phyloP scores from a whole-genome alignment of 352 stramenopile species.

The Phytophthora tubulina region DNA sequence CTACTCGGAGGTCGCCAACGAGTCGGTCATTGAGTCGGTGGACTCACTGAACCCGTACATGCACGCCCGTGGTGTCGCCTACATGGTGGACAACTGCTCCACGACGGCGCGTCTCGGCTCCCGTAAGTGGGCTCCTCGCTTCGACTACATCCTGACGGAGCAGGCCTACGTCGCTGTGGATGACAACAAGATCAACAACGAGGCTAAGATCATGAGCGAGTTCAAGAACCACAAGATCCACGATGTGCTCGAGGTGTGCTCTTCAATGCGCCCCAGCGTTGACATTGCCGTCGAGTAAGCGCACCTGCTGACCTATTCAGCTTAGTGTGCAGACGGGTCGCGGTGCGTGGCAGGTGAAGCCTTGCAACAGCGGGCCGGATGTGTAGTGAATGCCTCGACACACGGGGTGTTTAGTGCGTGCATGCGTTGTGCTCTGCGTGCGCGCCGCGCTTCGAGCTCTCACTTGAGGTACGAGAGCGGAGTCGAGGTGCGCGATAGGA shows the following conservation, averaged over 20 bases:
- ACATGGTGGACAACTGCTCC: conserved; percentile 99
- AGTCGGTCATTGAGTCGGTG: conserved; percentile 98
- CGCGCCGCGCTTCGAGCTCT: conserved; percentile 11
- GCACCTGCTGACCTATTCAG: conserved; percentile 1
- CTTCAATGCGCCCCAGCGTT: conserved; percentile 95
- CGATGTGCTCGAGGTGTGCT: conserved; percentile 95
- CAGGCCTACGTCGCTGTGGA: conserved; percentile 96
- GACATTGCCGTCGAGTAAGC: conserved; percentile 93
- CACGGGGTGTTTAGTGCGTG: conserved; percentile 14
- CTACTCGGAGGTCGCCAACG: conserved; percentile 99
- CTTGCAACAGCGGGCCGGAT: conserved; percentile 5
- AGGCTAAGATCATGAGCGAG: conserved; percentile 91
- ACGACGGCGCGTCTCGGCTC: conserved; percentile 97
- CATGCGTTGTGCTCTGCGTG: conserved; percentile 21
- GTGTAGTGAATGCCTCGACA: conserved; percentile 27
- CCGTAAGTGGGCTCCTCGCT: conserved; percentile 98
- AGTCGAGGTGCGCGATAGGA: conserved; percentile 1
- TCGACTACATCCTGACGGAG: conserved; percentile 99
- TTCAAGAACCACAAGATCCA: conserved; percentile 98
- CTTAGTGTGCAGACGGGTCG: conserved; percentile 7
- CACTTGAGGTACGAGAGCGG: not conserved
- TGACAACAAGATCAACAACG: conserved; percentile 90
- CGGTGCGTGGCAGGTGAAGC: conserved; percentile 2
- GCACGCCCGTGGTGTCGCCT: conserved; percentile 97
- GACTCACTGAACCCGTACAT: conserved; percentile 99